A percentile compares a stretch with the other conserved stretches of the same genome.
These are phyloP conservation scores for Tolypocladium pustulatum DNA, from an alignment of 2,329 filamentous ascomycete genomes.

Conservation along the genomic window DNA sequence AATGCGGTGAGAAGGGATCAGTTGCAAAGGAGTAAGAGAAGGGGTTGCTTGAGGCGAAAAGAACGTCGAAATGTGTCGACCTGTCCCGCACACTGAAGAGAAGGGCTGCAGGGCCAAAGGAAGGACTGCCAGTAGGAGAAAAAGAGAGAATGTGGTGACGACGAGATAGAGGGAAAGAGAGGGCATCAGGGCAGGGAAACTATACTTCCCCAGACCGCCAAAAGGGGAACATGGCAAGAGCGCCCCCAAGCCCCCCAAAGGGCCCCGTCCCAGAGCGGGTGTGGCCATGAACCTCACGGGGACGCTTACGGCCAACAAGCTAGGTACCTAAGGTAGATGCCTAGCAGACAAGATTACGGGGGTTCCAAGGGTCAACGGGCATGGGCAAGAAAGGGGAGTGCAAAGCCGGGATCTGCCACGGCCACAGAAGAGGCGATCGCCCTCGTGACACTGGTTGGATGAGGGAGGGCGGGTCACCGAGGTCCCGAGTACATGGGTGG, in stretches of 20 bases:
- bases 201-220: background rate
- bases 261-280: background rate
- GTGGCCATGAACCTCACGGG: background rate
- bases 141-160: background rate
- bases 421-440: background rate
- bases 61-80: background rate
- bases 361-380: constrained; percentile 2
- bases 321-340: too few relatives aligned
- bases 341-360: constrained; percentile 5
- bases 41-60: background rate
- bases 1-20: background rate
- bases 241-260: background rate
- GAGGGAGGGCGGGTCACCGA: background rate
- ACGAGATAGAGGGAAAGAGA: background rate
- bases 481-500: background rate
- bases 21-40: background rate
- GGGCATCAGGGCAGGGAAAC: background rate
- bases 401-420: background rate
- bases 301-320: background rate
- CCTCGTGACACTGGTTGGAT: background rate
- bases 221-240: background rate
- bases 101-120: background rate
- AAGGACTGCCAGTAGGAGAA: background rate
- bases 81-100: background rate
- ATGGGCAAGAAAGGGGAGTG: background rate